Conservation (phyloP, 2,329 filamentous ascomycete genomes). For the Colletotrichum sp. region DNA sequence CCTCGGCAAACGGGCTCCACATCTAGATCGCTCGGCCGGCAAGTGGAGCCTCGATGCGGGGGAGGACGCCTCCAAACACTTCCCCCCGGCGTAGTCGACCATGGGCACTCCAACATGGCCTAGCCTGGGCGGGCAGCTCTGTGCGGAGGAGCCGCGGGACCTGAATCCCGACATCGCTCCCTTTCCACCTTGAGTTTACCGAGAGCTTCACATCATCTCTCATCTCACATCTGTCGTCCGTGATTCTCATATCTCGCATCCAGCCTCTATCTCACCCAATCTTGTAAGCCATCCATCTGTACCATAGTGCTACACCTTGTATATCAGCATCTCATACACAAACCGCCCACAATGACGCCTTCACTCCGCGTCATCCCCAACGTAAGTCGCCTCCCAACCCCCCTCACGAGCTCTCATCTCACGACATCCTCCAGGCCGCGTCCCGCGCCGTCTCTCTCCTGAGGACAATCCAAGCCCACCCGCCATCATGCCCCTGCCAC, state of each 20-base stretch:
- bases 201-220: background rate
- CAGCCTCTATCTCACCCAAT: background rate
- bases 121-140: background rate
- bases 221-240: background rate
- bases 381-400: conserved; percentile 22
- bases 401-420: background rate
- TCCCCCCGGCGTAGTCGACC: background rate
- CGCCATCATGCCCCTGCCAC: conserved; percentile 89
- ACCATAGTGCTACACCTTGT: background rate
- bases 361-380: conserved; percentile 31
- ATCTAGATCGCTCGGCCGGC: conserved; percentile 7
- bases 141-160: conserved; percentile 11
- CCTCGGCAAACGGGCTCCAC: conserved; percentile 16
- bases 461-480: conserved; percentile 88
- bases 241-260: background rate
- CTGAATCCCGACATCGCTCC: conserved; percentile 12
- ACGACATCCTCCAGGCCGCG: conserved; percentile 49
- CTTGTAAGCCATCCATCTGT: background rate
- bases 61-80: conserved; percentile 4
- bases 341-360: conserved; percentile 14
- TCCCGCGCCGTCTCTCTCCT: conserved; percentile 74
- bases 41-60: conserved; percentile 20
- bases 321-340: background rate
- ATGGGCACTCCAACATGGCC: background rate
- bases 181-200: background rate